These are phyloP conservation scores for Hyphopichia wangnamkhiaoensis DNA, from an alignment of 1,139 yeast species.

Conservation along the genomic window DNA sequence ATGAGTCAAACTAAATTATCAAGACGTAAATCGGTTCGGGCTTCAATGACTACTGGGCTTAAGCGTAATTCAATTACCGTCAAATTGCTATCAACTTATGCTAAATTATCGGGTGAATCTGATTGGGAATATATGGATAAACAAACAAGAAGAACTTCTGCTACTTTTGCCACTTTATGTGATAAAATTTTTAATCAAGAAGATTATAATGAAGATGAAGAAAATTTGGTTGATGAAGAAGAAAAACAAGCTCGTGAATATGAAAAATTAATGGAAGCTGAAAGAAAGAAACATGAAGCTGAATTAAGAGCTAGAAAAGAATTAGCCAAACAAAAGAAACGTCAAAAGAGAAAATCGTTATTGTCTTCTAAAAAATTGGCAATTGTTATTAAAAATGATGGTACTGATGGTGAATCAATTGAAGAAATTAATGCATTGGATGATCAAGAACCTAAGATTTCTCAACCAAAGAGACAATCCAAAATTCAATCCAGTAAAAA, in stretches of 20 bases:
- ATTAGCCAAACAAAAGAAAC: slow-evolving; percentile 45
- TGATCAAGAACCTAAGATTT: slow-evolving; percentile 28
- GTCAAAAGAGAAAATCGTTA: slow-evolving; percentile 47
- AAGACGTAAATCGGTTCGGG: slow-evolving; percentile 40
- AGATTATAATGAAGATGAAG: slow-evolving; percentile 58
- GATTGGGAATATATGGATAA: slow-evolving; percentile 73
- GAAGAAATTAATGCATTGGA: too few species aligned
- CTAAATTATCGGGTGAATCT: slow-evolving; percentile 64
- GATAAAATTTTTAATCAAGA: slow-evolving; percentile 70
- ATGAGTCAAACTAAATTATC: slow-evolving; percentile 34
- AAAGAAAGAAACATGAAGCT: slow-evolving; percentile 52
- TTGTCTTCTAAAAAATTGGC: slow-evolving; percentile 43
- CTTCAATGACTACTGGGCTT: slow-evolving; percentile 45
- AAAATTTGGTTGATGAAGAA: slow-evolving; percentile 48
- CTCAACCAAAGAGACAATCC: slow-evolving; percentile 11
- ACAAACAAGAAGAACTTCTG: slow-evolving; percentile 73
- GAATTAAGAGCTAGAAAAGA: slow-evolving; percentile 47
- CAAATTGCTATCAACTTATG: slow-evolving; percentile 68
- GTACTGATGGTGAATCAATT: slow-evolving; percentile 12
- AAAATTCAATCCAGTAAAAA: too few species aligned
- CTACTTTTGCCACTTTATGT: slow-evolving; percentile 75
- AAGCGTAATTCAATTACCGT: slow-evolving; percentile 73
- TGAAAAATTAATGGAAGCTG: slow-evolving; percentile 51
- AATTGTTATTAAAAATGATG: slow-evolving; percentile 33
- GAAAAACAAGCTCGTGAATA: slow-evolving; percentile 51